Evolutionary conservation across 345 rosid species (phyloP), one percentile per base, ranked within the genome.

Genomic region (Brassica nigra): DNA sequence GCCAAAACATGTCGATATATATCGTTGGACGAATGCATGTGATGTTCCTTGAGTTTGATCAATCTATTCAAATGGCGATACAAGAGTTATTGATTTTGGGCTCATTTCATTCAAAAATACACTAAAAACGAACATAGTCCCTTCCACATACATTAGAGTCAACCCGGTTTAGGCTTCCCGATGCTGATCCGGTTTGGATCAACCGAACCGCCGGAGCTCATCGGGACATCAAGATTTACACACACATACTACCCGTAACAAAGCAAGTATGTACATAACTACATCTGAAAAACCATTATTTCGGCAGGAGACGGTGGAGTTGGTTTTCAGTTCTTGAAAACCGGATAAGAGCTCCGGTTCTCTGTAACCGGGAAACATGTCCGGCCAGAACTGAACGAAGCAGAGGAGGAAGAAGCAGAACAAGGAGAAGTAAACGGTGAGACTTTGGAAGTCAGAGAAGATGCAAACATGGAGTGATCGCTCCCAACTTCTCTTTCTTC

Each of bases 401-500:
- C 2, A 27, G 85, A 52, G n/a, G 85, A 30, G 30, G 65, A 18
- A 0, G 61, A 47, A 76, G 9, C 73, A 70, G 23, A 12, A 18
- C 27, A 55, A 57, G 62, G 6, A 70, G 77, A 67, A 49, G 74
- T 27, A 34, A 61, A 74, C 8, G 78, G 63, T 20, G 78, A 61
- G 34, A 68, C 69, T 27, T 73, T 16, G 44, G 23, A 83, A 7
- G 34, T 30, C 34, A 59, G 83, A 59, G 86, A 62, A 55, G 85
- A 70, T n/a, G 74, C 29, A 30, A 54, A 75, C 23, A 65, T 54
- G 11, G 83, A 80, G 31, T 61, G 65, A 61, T 80, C 79, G 65
- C 55, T 64, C 9, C 64, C 74, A 39, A 74, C 81, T 66, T 87
- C 90, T 83, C 88, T 92, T 57, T 91, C 99, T 78, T 95, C 97